phyloP scores from a whole-genome alignment of 176 grass and related monocot species.

The Dactylis glomerata region DNA sequence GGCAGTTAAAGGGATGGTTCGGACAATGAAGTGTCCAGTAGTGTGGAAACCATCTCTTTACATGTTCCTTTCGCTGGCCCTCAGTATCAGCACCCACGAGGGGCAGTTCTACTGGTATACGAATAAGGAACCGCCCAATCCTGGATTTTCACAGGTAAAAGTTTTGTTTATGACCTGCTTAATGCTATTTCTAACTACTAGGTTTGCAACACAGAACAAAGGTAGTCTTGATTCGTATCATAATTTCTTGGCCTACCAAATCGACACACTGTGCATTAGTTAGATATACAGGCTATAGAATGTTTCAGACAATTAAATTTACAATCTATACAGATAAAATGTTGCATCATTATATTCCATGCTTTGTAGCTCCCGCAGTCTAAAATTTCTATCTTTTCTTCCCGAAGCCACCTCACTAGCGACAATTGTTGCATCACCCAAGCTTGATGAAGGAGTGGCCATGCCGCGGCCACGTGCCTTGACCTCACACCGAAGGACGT shows the following conservation, averaged over 20 bases:
- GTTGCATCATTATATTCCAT: neutral
- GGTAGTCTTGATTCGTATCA: neutral
- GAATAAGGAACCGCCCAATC: slow-evolving; percentile 62
- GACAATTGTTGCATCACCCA: too few species aligned
- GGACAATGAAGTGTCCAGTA: slow-evolving; percentile 62
- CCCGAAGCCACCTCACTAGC: too few species aligned
- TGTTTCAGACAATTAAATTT: neutral
- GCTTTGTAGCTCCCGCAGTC: neutral
- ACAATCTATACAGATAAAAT: neutral
- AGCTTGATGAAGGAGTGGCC: too few species aligned
- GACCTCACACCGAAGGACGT: too few species aligned
- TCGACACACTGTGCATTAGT: neutral
- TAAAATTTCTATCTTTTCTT: neutral
- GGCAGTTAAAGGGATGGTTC: slow-evolving; percentile 64
- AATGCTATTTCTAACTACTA: slow-evolving; percentile 19
- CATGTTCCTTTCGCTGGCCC: slow-evolving; percentile 76
- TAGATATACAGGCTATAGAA: neutral
- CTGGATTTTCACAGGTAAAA: slow-evolving; percentile 83
- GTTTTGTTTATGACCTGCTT: slow-evolving; percentile 24
- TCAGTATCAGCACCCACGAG: slow-evolving; percentile 89
- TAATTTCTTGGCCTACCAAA: neutral
- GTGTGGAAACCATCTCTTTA: slow-evolving; percentile 91
- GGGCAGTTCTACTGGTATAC: slow-evolving; percentile 96
- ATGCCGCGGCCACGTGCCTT: too few species aligned
- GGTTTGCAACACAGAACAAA: neutral